These are phyloP conservation scores for Streptanthus diversifolius DNA, from an alignment of 345 rosid species.

Conservation along the genomic window DNA sequence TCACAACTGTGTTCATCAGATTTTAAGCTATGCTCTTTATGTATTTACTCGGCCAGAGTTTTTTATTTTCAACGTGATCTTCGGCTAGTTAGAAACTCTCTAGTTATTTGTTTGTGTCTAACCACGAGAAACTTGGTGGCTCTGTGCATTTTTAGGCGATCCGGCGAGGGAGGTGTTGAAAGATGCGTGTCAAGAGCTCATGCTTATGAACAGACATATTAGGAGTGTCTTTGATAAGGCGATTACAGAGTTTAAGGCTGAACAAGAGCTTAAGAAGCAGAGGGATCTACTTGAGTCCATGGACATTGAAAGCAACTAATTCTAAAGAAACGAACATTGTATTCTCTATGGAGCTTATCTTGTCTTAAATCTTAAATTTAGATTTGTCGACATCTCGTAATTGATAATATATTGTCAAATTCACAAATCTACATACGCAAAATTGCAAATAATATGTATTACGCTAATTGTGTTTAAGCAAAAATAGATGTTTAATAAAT, in stretches of 20 bases:
- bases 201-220: slow-evolving; percentile 71
- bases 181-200: slow-evolving; percentile 78
- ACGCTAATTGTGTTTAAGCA: background rate
- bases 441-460: background rate
- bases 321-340: slow-evolving; percentile 1
- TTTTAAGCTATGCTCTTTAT: background rate
- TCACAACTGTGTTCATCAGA: background rate
- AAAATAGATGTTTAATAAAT: slow-evolving; percentile 12
- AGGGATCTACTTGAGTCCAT: slow-evolving; percentile 2
- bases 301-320: slow-evolving; percentile 18
- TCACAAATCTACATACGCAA: background rate
- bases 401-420: background rate
- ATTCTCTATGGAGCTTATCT: background rate
- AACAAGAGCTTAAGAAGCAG: slow-evolving; percentile 1
- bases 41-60: background rate
- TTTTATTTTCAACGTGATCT: background rate
- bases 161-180: slow-evolving; percentile 79
- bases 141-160: slow-evolving; percentile 47
- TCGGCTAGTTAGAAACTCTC: background rate
- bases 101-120: background rate
- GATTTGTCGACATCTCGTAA: background rate
- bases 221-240: slow-evolving; percentile 63
- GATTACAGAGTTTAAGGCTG: slow-evolving; percentile 41
- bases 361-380: background rate
- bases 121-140: background rate